Evolutionary conservation across 345 rosid genomes (phyloP), one percentile per base, ranked within the genome.

Genomic region (Murraya paniculata): DNA sequence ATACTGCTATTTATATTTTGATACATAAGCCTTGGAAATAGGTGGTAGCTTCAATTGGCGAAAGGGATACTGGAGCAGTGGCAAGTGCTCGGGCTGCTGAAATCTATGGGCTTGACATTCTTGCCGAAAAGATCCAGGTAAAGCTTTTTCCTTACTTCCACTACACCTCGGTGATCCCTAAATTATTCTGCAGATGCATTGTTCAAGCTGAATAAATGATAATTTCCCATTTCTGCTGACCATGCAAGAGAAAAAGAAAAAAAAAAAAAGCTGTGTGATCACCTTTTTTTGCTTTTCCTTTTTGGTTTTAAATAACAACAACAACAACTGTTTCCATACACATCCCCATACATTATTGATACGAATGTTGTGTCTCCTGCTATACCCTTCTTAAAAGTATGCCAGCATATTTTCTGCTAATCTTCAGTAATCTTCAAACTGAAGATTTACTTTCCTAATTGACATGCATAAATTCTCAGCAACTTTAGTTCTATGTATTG

Each of bases 11-110:
- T 78, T 38, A 45, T 35, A 25, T 71, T 8, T 33, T 74, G 39
- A 30, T 50, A 7, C 56, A 64, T 82, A 70, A 64, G 64, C 35
- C 57, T 71, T 71, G 24, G 13, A 33, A 25, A 65, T 85, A 95
- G 98, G 80, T 81, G 77, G 90, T 93, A 61, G 88, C 96, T 67
- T 84, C 86, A 35, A 85, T 82, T 45, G 89, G 91, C 6, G 56
- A 71, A 80, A 90, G 84, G 72, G 93, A 91, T 59, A 76, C 84
- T 28, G 98, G 95, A 36, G 99, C 98, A 62, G 74, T 95, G 8
- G 98, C 99, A n/a, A 93, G 99, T 84, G 86, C 91, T 73, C 90
- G 91, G 64, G 98, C 99, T 71, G 98, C 98, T 73, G 84, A 87
- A 83, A 88, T 95, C 36, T 95, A 95, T 55, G 99, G 97, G 68